These are phyloP conservation scores for Noccaea bulbosa DNA, from an alignment of 345 rosid species.

Conservation along the genomic window DNA sequence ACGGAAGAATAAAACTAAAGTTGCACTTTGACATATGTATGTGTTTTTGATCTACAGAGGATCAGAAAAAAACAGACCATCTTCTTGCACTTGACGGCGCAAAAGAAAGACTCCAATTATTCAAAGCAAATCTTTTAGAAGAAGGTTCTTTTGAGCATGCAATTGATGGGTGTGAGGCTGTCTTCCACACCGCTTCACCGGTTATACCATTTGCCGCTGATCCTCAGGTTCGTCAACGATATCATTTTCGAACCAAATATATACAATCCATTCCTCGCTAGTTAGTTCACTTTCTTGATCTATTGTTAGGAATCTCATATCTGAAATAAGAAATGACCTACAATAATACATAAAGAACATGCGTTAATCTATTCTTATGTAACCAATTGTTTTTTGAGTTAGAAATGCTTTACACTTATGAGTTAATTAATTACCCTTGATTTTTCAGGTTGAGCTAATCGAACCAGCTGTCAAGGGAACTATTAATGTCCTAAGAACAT, in stretches of 20 bases:
- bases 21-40: constrained; percentile 7
- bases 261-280: background rate
- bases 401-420: background rate
- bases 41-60: constrained; percentile 40
- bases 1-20: constrained; percentile 2
- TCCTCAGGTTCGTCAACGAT: constrained; percentile 44
- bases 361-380: too few species aligned
- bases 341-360: background rate
- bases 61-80: constrained; percentile 42
- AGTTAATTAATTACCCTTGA: constrained; percentile 4
- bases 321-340: background rate
- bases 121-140: constrained; percentile 44
- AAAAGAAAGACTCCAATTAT: constrained; percentile 44
- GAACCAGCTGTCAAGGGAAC: constrained; percentile 63
- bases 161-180: constrained; percentile 59
- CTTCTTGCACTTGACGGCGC: constrained; percentile 46
- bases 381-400: background rate
- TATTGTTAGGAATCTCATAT: background rate
- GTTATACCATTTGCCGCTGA: constrained; percentile 39
- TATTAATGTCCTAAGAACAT: constrained; percentile 53
- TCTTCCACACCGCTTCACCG: constrained; percentile 68
- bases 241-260: constrained; percentile 7
- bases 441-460: constrained; percentile 43
- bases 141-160: constrained; percentile 48
- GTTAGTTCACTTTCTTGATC: background rate